Base-by-base conservation (phyloP, 768 basidiomycete genomes). In the Leccinum subgranulosum region DNA sequence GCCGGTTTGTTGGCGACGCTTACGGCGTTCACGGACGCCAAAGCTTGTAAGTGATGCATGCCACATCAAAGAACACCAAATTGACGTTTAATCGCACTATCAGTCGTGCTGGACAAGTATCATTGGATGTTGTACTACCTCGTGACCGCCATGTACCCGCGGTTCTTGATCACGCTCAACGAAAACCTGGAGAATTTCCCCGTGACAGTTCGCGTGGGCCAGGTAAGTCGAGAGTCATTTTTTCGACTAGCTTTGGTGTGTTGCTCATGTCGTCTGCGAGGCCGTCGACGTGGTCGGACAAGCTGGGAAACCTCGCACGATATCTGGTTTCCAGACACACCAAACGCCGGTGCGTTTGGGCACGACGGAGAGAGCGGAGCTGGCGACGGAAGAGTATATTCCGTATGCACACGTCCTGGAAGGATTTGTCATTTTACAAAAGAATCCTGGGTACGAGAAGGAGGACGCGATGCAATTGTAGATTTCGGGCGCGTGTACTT, bases 91-190 rank as follows among this genome's bases (percentile, higher is more conserved):
- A 47, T 45, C 15, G 14, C 19, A 4, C 60, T n/a, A 17, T 59
- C n/a, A 97, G 95, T 99, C 70, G 79, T 99, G 2, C 83, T 98
- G 17, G 93, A 95, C 70, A 95, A 88, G 73, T 89, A 92, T 63
- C 97, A 98, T 75, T 99, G 97, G 97, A 97, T 98, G 94, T 76
- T 98, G 56, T 99, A 92, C 78, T 94, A 95, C 83, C 83, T 98
- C 28, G 87, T 87, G 6, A 88, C 94, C 2, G 91, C 94, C 58
- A 98, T 99, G 97, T 96, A 93, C 76, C 97, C 97, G 34, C 87
- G 95, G 56, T 98, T 98, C 89, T 76, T 99, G 68, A 98, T 98
- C 73, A 97, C 95, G 0, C 85, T 99, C 19, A 87, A 96, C 74
- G 96, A 98, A 74, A 83, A 94, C 57, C 85, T 96, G 58, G 84